Evolutionary conservation across 352 stramenopile species (phyloP).

Genomic region (Phytophthora podocarpi): DNA sequence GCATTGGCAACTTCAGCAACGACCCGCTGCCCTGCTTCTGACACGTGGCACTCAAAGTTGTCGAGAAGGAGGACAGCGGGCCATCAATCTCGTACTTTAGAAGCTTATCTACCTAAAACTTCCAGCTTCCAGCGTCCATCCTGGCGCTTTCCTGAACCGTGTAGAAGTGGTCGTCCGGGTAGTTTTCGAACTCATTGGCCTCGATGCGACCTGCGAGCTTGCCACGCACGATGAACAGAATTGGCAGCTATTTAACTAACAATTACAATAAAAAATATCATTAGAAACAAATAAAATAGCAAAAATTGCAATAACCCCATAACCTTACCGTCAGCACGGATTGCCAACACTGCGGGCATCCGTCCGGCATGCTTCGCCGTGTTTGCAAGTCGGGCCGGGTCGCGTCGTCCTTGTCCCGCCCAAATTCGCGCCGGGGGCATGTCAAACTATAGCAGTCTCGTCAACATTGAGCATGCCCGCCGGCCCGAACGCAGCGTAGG

Average conservation of each 20-base stretch:
- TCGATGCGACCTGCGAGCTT: neutral
- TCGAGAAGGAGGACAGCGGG: constrained; percentile 22
- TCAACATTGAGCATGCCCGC: constrained; percentile 1
- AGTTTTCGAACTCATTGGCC: neutral
- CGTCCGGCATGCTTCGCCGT: neutral
- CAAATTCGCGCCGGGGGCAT: neutral
- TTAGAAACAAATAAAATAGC: constrained; percentile 6
- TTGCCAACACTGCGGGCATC: too few relatives aligned
- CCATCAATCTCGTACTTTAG: constrained; percentile 7
- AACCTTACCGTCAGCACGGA: too few relatives aligned
- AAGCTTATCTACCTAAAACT: neutral
- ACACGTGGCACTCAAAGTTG: too few relatives aligned
- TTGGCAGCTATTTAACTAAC: neutral
- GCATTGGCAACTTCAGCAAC: too few relatives aligned
- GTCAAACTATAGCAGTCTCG: constrained; percentile 9
- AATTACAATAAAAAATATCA: constrained; percentile 1
- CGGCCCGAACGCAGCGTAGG: neutral
- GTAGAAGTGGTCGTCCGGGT: neutral
- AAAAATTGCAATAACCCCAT: too few relatives aligned
- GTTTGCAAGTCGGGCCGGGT: neutral
- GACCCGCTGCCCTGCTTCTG: too few relatives aligned
- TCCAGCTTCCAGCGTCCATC: neutral
- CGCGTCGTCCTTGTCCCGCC: neutral
- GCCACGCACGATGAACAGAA: neutral
- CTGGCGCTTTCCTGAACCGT: neutral